phyloP scores from a whole-genome alignment of 805 yeast species.

The Priceomyces melissophilus region DNA sequence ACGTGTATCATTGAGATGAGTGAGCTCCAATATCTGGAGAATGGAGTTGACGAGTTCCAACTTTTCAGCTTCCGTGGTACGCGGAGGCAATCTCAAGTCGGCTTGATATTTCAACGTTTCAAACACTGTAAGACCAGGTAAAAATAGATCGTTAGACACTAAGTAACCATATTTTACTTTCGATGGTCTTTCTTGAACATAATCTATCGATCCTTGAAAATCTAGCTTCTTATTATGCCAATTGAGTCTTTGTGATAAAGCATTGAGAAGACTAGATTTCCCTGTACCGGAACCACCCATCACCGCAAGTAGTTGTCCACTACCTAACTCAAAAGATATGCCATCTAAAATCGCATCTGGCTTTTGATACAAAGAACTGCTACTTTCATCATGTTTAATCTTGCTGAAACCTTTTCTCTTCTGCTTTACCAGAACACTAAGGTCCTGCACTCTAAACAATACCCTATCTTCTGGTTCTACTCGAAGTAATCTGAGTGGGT shows the following conservation, averaged over 20 bases:
- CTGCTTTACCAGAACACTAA: conserved; percentile 16
- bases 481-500: conserved; percentile 22
- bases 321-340: conserved; percentile 56
- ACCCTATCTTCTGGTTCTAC: conserved; percentile 40
- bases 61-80: conserved; percentile 43
- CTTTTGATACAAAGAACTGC: not conserved
- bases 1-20: conserved; percentile 56
- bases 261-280: conserved; percentile 74
- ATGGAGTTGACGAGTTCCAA: conserved; percentile 53
- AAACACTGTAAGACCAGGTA: conserved; percentile 67
- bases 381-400: conserved; percentile 2
- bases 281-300: conserved; percentile 90
- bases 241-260: conserved; percentile 51
- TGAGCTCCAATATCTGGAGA: conserved; percentile 60
- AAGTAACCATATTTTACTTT: conserved; percentile 54
- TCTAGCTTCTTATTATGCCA: conserved; percentile 36
- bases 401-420: not conserved
- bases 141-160: conserved; percentile 69
- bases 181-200: conserved; percentile 9
- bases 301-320: conserved; percentile 69
- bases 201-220: conserved; percentile 43
- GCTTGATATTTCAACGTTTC: conserved; percentile 74
- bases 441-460: conserved; percentile 18
- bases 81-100: conserved; percentile 56
- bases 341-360: conserved; percentile 27